Conservation (phyloP, 1,284 basidiomycete species). For the Cryptococcus sp. region DNA sequence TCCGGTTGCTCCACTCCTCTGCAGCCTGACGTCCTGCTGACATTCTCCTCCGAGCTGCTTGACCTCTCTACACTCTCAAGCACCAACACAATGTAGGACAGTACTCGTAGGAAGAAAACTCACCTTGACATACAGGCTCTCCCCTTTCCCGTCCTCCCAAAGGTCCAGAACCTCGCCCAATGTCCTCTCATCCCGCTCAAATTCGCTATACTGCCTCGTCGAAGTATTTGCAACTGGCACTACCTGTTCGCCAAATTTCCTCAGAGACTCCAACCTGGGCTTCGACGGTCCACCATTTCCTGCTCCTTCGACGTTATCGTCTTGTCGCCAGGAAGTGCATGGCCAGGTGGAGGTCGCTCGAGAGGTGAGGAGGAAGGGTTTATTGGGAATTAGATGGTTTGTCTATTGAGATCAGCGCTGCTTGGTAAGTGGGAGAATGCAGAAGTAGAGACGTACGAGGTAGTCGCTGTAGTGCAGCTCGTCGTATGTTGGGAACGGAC, state of each 20-base stretch:
- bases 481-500: slow-evolving; percentile 23
- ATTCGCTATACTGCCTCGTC: slow-evolving; percentile 38
- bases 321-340: not conserved
- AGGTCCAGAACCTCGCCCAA: slow-evolving; percentile 45
- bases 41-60: too few relatives aligned
- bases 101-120: not conserved
- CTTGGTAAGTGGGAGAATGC: slow-evolving; percentile 2
- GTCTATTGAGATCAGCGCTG: slow-evolving; percentile 12
- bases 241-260: slow-evolving; percentile 32
- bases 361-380: slow-evolving; percentile 35
- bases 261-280: slow-evolving; percentile 25
- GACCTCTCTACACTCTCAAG: not conserved
- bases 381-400: slow-evolving; percentile 38
- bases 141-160: slow-evolving; percentile 37
- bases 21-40: too few relatives aligned
- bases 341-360: slow-evolving; percentile 25
- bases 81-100: not conserved
- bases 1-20: too few relatives aligned
- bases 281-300: slow-evolving; percentile 1
- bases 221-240: slow-evolving; percentile 45
- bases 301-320: not conserved
- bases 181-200: slow-evolving; percentile 37
- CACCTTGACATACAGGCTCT: slow-evolving; percentile 50
- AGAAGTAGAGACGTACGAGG: slow-evolving; percentile 14
- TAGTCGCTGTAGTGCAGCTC: slow-evolving; percentile 16